phyloP scores from a whole-genome alignment of 2,329 filamentous ascomycete species.

The Domatiomyces catenatus region DNA sequence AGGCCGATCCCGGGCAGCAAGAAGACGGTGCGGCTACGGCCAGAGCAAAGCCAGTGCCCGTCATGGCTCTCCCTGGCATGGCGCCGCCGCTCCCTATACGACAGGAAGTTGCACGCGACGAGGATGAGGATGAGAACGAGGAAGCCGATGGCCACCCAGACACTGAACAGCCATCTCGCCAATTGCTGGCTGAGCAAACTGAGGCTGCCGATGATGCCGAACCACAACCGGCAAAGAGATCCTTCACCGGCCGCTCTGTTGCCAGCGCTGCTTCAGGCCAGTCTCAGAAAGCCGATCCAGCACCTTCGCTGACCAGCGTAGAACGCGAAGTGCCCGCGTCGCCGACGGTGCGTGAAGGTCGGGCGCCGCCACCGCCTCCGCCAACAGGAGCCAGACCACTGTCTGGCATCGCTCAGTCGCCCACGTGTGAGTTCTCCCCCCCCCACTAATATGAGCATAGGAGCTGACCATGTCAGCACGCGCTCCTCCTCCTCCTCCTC shows the following conservation, averaged over 20 bases:
- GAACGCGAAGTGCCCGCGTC: background rate
- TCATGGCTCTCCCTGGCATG: conserved; percentile 58
- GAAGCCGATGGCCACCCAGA: conserved; percentile 21
- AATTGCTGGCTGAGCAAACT: conserved; percentile 7
- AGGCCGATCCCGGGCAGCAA: conserved; percentile 21
- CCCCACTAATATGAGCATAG: background rate
- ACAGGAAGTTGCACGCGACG: conserved; percentile 32
- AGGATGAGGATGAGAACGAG: conserved; percentile 20
- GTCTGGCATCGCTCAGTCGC: conserved; percentile 8
- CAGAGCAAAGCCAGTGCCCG: conserved; percentile 33
- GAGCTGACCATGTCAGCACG: conserved; percentile 7
- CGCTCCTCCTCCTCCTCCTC: conserved; percentile 3
- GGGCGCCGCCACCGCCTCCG: conserved; percentile 32
- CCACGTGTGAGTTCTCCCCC: conserved; percentile 6
- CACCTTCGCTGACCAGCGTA: background rate
- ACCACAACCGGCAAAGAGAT: conserved; percentile 2
- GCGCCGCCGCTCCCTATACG: conserved; percentile 37
- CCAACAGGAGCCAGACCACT: conserved; percentile 17
- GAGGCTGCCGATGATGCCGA: conserved; percentile 12
- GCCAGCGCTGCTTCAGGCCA: background rate
- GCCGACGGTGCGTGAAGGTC: conserved; percentile 19
- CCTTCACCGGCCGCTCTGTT: background rate
- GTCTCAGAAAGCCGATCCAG: background rate
- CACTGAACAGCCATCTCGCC: conserved; percentile 12
- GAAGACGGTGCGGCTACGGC: conserved; percentile 18